phyloP scores from a whole-genome alignment of 768 basidiomycete species.

The Pleurotus ostreatus region DNA sequence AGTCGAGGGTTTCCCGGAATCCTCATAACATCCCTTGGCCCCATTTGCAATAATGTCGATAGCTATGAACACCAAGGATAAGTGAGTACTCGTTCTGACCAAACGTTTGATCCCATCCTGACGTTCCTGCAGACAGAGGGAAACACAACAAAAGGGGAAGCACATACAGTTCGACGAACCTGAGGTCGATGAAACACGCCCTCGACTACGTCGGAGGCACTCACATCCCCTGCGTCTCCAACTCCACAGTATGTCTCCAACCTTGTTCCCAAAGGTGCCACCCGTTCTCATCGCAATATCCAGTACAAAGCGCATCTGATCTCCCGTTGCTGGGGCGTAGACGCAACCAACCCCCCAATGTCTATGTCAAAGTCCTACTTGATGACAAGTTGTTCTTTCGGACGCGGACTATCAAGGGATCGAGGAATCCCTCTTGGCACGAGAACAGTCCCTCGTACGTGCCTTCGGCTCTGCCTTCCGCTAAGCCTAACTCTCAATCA shows the following conservation, averaged over 20 bases:
- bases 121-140: too few relatives aligned
- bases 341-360: background rate
- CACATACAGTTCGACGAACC: too few relatives aligned
- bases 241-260: background rate
- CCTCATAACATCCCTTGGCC: background rate
- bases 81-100: too few relatives aligned
- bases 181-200: too few relatives aligned
- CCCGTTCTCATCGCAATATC: background rate
- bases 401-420: background rate
- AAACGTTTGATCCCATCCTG: too few relatives aligned
- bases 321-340: conserved; percentile 1
- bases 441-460: conserved; percentile 3
- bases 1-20: background rate
- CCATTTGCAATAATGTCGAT: too few relatives aligned
- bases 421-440: background rate
- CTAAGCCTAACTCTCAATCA: background rate
- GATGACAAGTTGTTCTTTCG: background rate
- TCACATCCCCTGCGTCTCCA: background rate
- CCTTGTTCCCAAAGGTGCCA: background rate
- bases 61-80: too few relatives aligned
- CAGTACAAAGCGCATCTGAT: conserved; percentile 2
- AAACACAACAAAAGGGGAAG: too few relatives aligned
- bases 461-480: background rate
- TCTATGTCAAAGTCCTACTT: background rate
- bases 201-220: too few relatives aligned